Evolutionary conservation across 2,329 filamentous ascomycete genomes (phyloP), one percentile per base, ranked within the genome.

Genomic region (Aspergillus sp.): DNA sequence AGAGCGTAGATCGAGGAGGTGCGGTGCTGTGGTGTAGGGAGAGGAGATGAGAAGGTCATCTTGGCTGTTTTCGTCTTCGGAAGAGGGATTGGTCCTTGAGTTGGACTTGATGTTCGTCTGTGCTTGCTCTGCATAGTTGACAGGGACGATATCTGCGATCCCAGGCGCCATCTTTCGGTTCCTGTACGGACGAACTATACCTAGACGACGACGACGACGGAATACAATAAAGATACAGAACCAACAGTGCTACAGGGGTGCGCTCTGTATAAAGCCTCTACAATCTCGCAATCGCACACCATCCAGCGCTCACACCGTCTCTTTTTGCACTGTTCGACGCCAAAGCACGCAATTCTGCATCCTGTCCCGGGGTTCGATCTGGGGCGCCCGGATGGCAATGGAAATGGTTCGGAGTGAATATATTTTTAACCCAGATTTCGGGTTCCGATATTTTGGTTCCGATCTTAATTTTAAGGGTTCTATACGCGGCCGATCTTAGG

Each of bases 1-100:
- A 2, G 75, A 80, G 41, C 73, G 67, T 48, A 95, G 75, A 61
- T 90, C 81, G 32, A 94, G 79, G 42, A 87, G 79, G 64, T 94
- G 88, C 2, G 77, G 73, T 29, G 72, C 65, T 38, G 82, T 80
- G 7, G 80, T 79, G 64, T 95, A 94, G 0, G 88, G 88, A 0
- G 89, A 94, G 51, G 82, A 77, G 36, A 85, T 72, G 40, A 93
- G 57, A 64, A 70, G 51, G 53, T 62, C 52, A 42, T 63, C 57
- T 26, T 9, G 19, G 19, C 19, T 19, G 19, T 19, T 19, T 19
- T 19, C 19, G 19, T 19, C 19, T 19, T 19, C 19, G 19, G 19
- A 19, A 19, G 19, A 19, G 19, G 19, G 19, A 19, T 19, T 2
- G 19, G 19, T 19, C 19, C 19, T 19, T 19, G 19, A 19, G 1